Evolutionary conservation across 2,329 filamentous ascomycete genomes (phyloP), one percentile per base, ranked within the genome.

Genomic region (Hyphodiscus sp.): DNA sequence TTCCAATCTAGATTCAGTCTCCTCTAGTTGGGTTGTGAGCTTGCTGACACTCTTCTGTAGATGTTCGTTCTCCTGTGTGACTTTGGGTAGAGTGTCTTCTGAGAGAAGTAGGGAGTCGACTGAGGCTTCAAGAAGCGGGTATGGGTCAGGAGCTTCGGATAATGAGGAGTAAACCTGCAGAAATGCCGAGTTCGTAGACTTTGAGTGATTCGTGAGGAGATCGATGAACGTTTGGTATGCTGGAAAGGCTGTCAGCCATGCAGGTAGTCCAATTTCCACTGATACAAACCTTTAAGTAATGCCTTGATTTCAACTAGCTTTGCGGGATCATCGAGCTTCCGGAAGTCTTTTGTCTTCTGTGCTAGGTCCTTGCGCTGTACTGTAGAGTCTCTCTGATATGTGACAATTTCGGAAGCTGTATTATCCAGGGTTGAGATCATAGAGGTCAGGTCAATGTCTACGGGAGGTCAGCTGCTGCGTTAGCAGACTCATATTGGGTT

Each of bases 161-260:
- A 99, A 77, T 3, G 91, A 88, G 4, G 91, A 94, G 70, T 99
- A 99, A 26, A 94, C 78, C 65, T 95, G 89, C 58, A 99, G 77
- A 67, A 99, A 99, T 7, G 91, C 87, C 16, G 91, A 91, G 63
- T 95, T 95, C 51, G 94, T 89, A 6, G 89, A 83, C 72, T 99
- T 99, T 63, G 91, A 94, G 70, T 97, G 92, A 70, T 92, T 96
- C 19, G 94, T 95, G 57, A 99, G 79, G 54, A 96, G 84, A 68
- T 99, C 94, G 70, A 99, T 96, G 68, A 97, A 99, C 50, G 86
- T 87, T 73, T 99, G 94, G 75, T 99, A 99, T 48, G 91, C 91
- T 92, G 50, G 15, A 56, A 49, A 30, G 23, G 41, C 38, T 45
- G 41, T 61, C 2, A 62, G 56, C 51, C 29, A 8, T 42, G 33